These are phyloP conservation scores for Plenodomus biglobosus DNA, from an alignment of 2,329 filamentous ascomycete species.

Conservation along the genomic window DNA sequence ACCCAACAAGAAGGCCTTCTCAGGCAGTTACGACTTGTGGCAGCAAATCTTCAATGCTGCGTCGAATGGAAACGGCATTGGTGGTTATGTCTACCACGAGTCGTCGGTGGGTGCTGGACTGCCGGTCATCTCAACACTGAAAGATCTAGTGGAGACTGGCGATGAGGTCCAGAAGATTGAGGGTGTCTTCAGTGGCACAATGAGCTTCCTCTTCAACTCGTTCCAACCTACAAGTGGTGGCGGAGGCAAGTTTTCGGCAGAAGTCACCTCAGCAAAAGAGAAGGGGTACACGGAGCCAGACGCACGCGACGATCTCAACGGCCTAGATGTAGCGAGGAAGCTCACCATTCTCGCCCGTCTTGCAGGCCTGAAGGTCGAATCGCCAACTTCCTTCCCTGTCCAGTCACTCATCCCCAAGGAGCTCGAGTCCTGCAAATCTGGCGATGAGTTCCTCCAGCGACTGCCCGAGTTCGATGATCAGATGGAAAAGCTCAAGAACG, in stretches of 20 bases:
- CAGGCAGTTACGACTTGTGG: constrained; percentile 78
- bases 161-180: constrained; percentile 91
- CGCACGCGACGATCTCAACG: constrained; percentile 82
- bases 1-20: constrained; percentile 98
- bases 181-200: constrained; percentile 95
- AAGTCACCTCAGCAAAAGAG: constrained; percentile 89
- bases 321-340: constrained; percentile 90
- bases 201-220: constrained; percentile 97
- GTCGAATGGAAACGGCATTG: constrained; percentile 61
- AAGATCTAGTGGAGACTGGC: constrained; percentile 91
- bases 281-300: constrained; percentile 91
- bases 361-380: constrained; percentile 77
- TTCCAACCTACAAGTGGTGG: constrained; percentile 79
- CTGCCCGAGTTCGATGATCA: constrained; percentile 81
- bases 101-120: constrained; percentile 91
- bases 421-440: constrained; percentile 73
- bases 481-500: constrained; percentile 86
- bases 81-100: constrained; percentile 89
- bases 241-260: constrained; percentile 83
- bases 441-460: constrained; percentile 81
- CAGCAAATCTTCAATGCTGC: constrained; percentile 80
- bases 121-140: constrained; percentile 88
- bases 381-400: constrained; percentile 86
- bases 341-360: constrained; percentile 90
- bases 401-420: constrained; percentile 89